phyloP scores from a whole-genome alignment of 1,284 basidiomycete genomes.

The Ustilago trichophora region DNA sequence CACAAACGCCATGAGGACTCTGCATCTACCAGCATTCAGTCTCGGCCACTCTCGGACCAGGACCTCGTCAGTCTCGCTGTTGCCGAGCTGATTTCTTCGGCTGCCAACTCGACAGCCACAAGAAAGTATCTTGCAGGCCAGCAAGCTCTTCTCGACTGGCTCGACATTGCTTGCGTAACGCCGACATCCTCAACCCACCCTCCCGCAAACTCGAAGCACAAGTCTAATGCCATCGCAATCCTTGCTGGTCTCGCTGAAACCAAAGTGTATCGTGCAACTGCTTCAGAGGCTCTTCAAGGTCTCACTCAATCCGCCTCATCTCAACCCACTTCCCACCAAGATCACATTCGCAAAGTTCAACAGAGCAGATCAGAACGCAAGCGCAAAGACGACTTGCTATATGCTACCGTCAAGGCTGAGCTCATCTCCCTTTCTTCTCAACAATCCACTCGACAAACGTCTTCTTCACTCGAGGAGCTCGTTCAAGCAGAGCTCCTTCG shows the following conservation, averaged over 20 bases:
- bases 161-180: conserved; percentile 25
- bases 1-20: neutral
- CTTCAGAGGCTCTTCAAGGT: conserved; percentile 16
- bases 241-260: conserved; percentile 31
- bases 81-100: conserved; percentile 35
- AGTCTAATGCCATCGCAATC: conserved; percentile 22
- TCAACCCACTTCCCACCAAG: conserved; percentile 21
- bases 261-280: conserved; percentile 23
- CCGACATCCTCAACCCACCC: neutral
- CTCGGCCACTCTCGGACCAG: conserved; percentile 11
- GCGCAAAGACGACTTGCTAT: conserved; percentile 25
- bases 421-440: neutral
- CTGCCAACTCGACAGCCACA: conserved; percentile 22
- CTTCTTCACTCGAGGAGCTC: neutral
- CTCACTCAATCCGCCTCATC: conserved; percentile 22
- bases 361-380: conserved; percentile 13
- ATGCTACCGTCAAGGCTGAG: conserved; percentile 10
- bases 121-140: conserved; percentile 30
- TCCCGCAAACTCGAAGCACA: neutral
- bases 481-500: conserved; percentile 3
- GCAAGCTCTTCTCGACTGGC: conserved; percentile 41
- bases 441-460: neutral
- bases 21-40: neutral
- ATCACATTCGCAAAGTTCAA: conserved; percentile 22
- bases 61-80: conserved; percentile 18